Percentiles rank a stretch among this genome's conserved stretches.
phyloP scores from a whole-genome alignment of 176 grass and related monocot genomes.

The Otatea glauca region DNA sequence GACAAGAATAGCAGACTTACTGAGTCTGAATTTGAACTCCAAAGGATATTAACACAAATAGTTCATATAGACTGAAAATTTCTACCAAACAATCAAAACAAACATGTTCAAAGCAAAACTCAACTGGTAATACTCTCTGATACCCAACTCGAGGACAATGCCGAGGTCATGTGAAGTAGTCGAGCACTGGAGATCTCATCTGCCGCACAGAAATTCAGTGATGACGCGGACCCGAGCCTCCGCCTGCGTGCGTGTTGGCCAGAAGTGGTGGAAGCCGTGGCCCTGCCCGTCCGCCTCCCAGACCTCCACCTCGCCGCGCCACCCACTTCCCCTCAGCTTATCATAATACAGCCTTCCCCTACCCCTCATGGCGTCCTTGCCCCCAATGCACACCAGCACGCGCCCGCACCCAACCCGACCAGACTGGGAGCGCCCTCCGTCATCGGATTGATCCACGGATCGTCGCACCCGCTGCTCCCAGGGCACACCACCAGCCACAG shows the following conservation, averaged over 20 bases:
- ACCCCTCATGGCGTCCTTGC: conserved; percentile 56
- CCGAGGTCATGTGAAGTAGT: neutral
- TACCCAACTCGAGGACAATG: conserved; percentile 19
- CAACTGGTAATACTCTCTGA: conserved; percentile 1
- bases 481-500: conserved; percentile 68
- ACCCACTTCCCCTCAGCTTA: conserved; percentile 55
- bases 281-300: conserved; percentile 58
- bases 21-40: conserved; percentile 18
- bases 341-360: conserved; percentile 58
- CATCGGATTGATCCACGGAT: conserved; percentile 83
- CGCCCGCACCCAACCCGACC: conserved; percentile 42
- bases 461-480: conserved; percentile 52
- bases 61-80: neutral
- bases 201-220: conserved; percentile 42
- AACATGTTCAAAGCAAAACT: conserved; percentile 27
- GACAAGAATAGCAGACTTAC: neutral
- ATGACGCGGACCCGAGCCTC: conserved; percentile 42
- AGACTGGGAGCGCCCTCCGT: conserved; percentile 52
- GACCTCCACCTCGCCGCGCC: conserved; percentile 54
- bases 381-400: conserved; percentile 59
- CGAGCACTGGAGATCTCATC: conserved; percentile 27
- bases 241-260: conserved; percentile 1
- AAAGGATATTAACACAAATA: neutral
- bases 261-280: conserved; percentile 61
- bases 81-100: conserved; percentile 14